These are phyloP conservation scores for Begonia masoniana DNA, from an alignment of 306 rosid genomes.

Conservation along the genomic window DNA sequence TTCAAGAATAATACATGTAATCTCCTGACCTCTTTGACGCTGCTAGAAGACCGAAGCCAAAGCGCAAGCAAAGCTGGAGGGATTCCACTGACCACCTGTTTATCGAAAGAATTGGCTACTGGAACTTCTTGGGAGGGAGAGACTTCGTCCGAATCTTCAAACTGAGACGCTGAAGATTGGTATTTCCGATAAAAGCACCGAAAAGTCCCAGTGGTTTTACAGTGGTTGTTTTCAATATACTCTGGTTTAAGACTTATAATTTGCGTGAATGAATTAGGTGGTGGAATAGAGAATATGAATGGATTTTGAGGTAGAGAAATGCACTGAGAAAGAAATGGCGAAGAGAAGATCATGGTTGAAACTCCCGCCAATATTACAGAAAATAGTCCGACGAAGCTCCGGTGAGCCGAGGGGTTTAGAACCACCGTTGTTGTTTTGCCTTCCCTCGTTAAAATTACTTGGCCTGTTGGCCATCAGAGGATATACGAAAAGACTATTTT, in stretches of 20 bases:
- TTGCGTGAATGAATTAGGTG: constrained; percentile 3
- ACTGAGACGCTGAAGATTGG: constrained; percentile 1
- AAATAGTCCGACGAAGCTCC: too few relatives aligned
- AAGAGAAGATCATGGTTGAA: constrained; percentile 22
- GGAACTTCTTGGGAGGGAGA: constrained; percentile 10
- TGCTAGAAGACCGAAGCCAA: constrained; percentile 49
- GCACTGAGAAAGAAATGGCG: constrained; percentile 15
- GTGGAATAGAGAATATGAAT: neutral
- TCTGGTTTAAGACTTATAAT: constrained; percentile 10
- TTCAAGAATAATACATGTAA: constrained; percentile 46
- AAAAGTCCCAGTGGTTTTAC: neutral
- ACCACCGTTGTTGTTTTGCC: too few relatives aligned
- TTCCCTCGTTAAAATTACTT: too few relatives aligned
- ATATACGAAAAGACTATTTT: too few relatives aligned
- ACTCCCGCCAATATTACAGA: constrained; percentile 1
- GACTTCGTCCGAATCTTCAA: neutral
- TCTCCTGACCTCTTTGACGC: constrained; percentile 41
- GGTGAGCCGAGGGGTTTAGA: too few relatives aligned
- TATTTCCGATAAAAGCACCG: constrained; percentile 3
- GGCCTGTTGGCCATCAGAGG: too few relatives aligned
- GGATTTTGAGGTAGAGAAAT: constrained; percentile 4
- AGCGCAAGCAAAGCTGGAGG: constrained; percentile 33
- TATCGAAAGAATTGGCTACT: constrained; percentile 13
- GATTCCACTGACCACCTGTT: constrained; percentile 12
- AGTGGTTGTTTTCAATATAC: neutral